Conservation (phyloP, 805 yeast genomes). For the Lipomyces yamanashiensis region DNA sequence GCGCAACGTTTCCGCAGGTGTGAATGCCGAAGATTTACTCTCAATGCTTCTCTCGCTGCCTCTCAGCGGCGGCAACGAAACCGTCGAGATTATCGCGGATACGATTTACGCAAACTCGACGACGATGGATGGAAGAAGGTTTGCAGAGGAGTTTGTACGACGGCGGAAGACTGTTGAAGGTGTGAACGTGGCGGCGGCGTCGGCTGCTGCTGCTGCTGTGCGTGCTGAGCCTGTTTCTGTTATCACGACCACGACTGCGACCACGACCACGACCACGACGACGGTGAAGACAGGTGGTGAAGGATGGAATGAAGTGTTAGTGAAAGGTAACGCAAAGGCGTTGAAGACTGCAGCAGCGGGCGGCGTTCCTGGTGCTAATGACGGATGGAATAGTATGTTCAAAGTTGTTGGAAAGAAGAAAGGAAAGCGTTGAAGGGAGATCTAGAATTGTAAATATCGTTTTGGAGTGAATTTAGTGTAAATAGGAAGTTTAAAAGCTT, state of each 20-base stretch:
- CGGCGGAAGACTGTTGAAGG: slow-evolving; percentile 74
- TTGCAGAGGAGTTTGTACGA: slow-evolving; percentile 86
- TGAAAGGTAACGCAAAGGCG: slow-evolving; percentile 31
- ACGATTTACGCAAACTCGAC: slow-evolving; percentile 86
- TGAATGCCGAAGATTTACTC: slow-evolving; percentile 71
- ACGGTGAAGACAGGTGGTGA: slow-evolving; percentile 9
- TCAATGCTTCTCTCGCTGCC: slow-evolving; percentile 83
- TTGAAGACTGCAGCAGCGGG: slow-evolving; percentile 14
- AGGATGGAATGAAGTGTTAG: slow-evolving; percentile 36
- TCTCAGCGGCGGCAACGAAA: slow-evolving; percentile 59
- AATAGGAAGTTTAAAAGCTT: too few relatives aligned
- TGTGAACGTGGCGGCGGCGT: slow-evolving; percentile 51
- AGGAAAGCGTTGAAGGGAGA: slow-evolving; percentile 14
- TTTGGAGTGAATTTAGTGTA: too few relatives aligned
- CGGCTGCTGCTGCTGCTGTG: slow-evolving; percentile 41
- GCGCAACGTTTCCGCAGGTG: slow-evolving; percentile 67
- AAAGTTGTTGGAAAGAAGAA: slow-evolving; percentile 71
- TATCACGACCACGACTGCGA: not conserved
- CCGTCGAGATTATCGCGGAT: slow-evolving; percentile 86
- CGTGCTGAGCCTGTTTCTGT: not conserved
- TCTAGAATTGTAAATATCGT: too few relatives aligned
- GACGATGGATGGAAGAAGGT: slow-evolving; percentile 91
- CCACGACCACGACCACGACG: not conserved
- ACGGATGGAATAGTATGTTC: slow-evolving; percentile 52
- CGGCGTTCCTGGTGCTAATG: slow-evolving; percentile 32